phyloP scores from a whole-genome alignment of 352 stramenopile species.

The Pythium myriotylum region DNA sequence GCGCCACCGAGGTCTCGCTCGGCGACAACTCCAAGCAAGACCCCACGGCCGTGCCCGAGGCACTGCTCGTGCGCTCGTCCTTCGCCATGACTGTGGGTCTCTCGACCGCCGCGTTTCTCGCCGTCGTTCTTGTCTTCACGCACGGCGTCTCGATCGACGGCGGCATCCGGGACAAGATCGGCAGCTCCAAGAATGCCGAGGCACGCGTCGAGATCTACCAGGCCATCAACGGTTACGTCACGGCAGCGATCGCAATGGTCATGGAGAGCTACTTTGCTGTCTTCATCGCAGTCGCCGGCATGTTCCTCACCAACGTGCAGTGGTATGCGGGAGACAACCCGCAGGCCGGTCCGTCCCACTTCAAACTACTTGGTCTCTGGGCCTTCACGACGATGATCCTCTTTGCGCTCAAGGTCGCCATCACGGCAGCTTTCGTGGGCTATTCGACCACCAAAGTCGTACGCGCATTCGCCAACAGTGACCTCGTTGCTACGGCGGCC shows the following conservation, averaged over 20 bases:
- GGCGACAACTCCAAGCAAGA: slow-evolving; percentile 3
- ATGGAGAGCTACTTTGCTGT: slow-evolving; percentile 36
- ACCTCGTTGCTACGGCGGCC: slow-evolving; percentile 19
- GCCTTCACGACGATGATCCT: slow-evolving; percentile 38
- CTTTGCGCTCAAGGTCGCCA: slow-evolving; percentile 44
- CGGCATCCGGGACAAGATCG: slow-evolving; percentile 35
- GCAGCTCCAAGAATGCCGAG: slow-evolving; percentile 35
- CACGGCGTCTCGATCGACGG: slow-evolving; percentile 37
- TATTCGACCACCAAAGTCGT: slow-evolving; percentile 33
- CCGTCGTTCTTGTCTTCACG: slow-evolving; percentile 36
- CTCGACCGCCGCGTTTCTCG: not conserved
- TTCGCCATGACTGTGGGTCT: not conserved
- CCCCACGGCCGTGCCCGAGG: slow-evolving; percentile 30
- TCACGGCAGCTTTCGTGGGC: slow-evolving; percentile 42
- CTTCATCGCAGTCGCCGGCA: slow-evolving; percentile 44
- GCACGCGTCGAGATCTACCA: slow-evolving; percentile 39
- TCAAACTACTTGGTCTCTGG: slow-evolving; percentile 38
- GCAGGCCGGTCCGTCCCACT: slow-evolving; percentile 9
- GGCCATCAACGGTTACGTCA: slow-evolving; percentile 40
- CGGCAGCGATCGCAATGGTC: slow-evolving; percentile 26
- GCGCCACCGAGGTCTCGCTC: not conserved
- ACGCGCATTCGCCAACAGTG: slow-evolving; percentile 36
- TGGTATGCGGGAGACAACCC: slow-evolving; percentile 37
- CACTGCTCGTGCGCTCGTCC: not conserved
- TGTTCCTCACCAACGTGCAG: slow-evolving; percentile 38